Evolutionary conservation across 768 basidiomycete species (phyloP).

Genomic region (Coprinopsis marcescibilis): DNA sequence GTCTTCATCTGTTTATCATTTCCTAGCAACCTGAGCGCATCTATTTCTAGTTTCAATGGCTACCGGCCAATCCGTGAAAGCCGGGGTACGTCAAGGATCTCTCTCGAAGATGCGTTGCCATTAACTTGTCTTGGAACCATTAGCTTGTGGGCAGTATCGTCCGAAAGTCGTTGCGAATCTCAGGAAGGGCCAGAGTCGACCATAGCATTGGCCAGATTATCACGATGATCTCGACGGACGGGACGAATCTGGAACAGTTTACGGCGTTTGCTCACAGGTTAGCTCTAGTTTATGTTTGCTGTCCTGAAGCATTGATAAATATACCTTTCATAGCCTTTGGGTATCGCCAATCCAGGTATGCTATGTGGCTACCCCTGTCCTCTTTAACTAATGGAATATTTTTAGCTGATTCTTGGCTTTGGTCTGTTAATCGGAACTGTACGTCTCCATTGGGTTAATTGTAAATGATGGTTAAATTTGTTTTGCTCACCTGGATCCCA

Average conservation of each 20-base stretch:
- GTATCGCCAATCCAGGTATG: conserved; percentile 48
- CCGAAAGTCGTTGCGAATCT: conserved; percentile 64
- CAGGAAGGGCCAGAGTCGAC: conserved; percentile 48
- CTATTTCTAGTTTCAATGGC: conserved; percentile 35
- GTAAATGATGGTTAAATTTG: not conserved
- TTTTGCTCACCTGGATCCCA: conserved; percentile 15
- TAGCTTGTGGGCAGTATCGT: conserved; percentile 46
- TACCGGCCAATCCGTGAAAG: conserved; percentile 42
- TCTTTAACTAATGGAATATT: not conserved
- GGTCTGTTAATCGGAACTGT: conserved; percentile 59
- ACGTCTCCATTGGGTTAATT: conserved; percentile 13
- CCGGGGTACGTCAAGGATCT: conserved; percentile 31
- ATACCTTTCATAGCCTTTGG: conserved; percentile 37
- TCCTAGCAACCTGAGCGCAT: too few species aligned
- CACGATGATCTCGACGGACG: conserved; percentile 65
- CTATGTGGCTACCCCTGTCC: not conserved
- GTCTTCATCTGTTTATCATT: too few species aligned
- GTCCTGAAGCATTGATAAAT: not conserved
- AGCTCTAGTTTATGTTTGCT: conserved; percentile 15
- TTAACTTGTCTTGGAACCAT: not conserved
- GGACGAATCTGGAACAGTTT: conserved; percentile 49
- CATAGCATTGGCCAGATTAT: conserved; percentile 64
- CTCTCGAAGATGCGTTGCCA: not conserved
- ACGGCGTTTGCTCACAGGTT: conserved; percentile 36
- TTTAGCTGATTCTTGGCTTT: conserved; percentile 47